A percentile compares a stretch with the other conserved stretches of the same genome.
Conservation (phyloP, 2,329 filamentous ascomycete genomes). For the Nakataea oryzae region DNA sequence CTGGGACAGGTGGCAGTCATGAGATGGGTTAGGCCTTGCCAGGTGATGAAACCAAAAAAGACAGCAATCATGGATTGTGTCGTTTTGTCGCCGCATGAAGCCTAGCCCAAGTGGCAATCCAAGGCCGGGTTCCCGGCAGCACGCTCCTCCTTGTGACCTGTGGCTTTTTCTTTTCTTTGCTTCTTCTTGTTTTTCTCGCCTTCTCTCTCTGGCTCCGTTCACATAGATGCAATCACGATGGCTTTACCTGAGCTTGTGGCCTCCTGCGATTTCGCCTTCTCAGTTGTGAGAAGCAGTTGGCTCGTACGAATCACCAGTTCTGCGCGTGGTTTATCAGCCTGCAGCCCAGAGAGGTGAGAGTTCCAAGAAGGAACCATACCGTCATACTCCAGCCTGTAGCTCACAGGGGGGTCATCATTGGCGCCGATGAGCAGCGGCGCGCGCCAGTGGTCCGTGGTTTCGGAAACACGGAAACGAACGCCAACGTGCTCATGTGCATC, state of each 20-base stretch:
- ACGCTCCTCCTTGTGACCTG: not conserved
- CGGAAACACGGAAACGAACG: conserved; percentile 53
- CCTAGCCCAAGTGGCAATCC: not conserved
- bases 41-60: not conserved
- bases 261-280: conserved; percentile 53
- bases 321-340: conserved; percentile 18
- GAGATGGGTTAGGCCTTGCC: not conserved
- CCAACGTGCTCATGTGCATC: conserved; percentile 54
- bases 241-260: conserved; percentile 52
- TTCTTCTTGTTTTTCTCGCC: not conserved
- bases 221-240: conserved; percentile 48
- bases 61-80: not conserved
- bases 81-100: not conserved
- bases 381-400: conserved; percentile 61
- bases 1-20: not conserved
- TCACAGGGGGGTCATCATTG: conserved; percentile 56
- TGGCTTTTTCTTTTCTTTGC: not conserved
- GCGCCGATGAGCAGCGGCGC: conserved; percentile 43
- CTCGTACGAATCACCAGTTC: conserved; percentile 58
- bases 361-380: conserved; percentile 30
- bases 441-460: conserved; percentile 28
- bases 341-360: not conserved
- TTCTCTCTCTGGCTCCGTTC: conserved; percentile 3
- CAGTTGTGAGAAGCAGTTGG: conserved; percentile 52
- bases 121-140: not conserved